Evolutionary conservation across 176 grass and related monocot species (phyloP), one percentile per base, ranked within the genome.

Genomic region (Triticum monococcum): DNA sequence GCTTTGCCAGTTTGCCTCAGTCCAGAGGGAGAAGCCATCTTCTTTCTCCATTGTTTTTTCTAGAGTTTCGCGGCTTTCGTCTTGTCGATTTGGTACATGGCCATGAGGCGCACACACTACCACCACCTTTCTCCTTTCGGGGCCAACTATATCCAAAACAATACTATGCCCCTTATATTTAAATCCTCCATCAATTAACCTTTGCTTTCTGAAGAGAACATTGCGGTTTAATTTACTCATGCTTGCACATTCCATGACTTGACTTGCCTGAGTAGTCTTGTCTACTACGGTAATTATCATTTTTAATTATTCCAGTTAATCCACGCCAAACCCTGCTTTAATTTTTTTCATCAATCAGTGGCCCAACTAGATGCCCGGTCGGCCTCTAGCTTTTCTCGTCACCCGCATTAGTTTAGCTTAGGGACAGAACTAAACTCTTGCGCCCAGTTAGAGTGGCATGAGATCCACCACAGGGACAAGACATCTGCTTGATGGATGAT

Each of bases 11-110:
- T 2, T 65, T 72, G 90, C 78, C 90, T 77, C 75, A 54, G 56
- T 9, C 62, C 31, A 73, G 61, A 91, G 77, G 76, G 75, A 88
- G 89, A 88, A 64, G 70, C 64, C 70, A 78, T 79, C 82, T 88
- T 66, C 82, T 85, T 24, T 87, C 63, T 33, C n/a, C 69, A 38
- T 64, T 75, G 18, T 86, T 86, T 78, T 59, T 67, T 79, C 3
- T 31, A 90, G 72, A 85, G 84, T 81, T 81, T 54, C 78, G 9
- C 77, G 5, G 70, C 85, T 81, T 91, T 91, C 68, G 46, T 48
- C 84, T 86, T 81, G 30, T 91, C 69, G 63, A 91, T 91, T 88
- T 85, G 89, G 89, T 88, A 85, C 76, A 71, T 64, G 69, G 50
- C 89, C 89, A 88, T 87, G 75, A 84, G 30, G 75, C 59, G 48